These are phyloP conservation scores for Persicaria tinctoria DNA, from an alignment of 148 eudicot genomes.

Conservation along the genomic window DNA sequence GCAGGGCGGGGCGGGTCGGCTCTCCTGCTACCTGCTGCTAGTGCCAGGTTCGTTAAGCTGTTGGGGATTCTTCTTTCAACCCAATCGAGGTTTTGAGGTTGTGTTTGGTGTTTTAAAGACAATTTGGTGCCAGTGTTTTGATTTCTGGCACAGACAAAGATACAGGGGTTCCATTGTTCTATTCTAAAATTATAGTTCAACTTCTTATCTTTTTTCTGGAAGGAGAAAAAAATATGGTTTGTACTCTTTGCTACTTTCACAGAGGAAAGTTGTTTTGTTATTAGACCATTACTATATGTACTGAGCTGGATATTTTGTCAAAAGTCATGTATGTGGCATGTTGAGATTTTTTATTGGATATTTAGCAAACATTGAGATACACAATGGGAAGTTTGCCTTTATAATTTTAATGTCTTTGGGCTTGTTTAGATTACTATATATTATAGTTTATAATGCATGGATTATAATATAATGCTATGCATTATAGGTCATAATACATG, in stretches of 20 bases:
- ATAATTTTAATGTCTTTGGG: no score
- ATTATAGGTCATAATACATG: no score
- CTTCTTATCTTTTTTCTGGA: background rate
- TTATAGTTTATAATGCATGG: no score
- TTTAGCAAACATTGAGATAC: background rate
- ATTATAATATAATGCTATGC: no score
- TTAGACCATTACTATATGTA: background rate
- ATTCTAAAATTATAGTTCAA: background rate
- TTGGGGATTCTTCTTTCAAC: constrained; percentile 1
- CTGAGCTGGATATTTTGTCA: background rate
- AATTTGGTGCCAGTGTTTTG: background rate
- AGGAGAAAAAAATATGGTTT: background rate
- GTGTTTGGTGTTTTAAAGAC: constrained; percentile 2
- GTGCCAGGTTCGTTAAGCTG: background rate
- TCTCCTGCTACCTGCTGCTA: background rate
- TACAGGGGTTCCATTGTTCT: constrained; percentile 3
- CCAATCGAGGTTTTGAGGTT: constrained; percentile 8
- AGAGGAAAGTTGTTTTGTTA: background rate
- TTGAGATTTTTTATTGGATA: background rate
- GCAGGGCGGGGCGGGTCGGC: background rate
- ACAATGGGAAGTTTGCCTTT: no score
- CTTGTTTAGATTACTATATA: no score
- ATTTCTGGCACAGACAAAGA: background rate
- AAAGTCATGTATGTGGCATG: constrained; percentile 2
- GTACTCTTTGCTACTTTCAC: background rate